phyloP scores from a whole-genome alignment of 1,284 basidiomycete species.

The Ustilago hordei region DNA sequence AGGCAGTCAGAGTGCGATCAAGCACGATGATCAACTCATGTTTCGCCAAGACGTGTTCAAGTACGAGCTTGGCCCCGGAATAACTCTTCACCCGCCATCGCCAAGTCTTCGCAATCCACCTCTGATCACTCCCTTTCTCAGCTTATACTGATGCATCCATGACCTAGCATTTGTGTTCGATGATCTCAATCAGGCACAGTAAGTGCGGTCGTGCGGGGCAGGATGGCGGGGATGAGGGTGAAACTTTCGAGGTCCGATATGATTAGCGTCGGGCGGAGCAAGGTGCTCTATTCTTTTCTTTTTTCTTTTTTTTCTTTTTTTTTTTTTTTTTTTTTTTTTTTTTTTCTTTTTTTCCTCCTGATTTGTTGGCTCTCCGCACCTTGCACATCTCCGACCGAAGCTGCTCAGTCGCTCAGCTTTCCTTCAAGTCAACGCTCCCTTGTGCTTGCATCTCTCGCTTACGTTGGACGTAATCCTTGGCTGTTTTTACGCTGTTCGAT shows the following conservation, averaged over 20 bases:
- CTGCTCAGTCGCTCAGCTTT: neutral
- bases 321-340: too few relatives aligned
- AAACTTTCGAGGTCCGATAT: conserved; percentile 7
- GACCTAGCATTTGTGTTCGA: neutral
- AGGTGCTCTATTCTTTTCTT: neutral
- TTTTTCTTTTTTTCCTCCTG: neutral
- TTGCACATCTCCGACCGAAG: neutral
- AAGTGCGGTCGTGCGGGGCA: neutral
- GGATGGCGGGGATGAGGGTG: neutral
- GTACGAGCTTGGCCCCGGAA: conserved; percentile 8
- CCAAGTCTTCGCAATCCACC: neutral
- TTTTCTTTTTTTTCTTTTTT: neutral
- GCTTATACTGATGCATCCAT: neutral
- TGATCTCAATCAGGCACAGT: neutral
- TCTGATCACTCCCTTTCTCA: neutral
- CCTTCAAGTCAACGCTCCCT: neutral
- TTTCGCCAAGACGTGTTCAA: conserved; percentile 16
- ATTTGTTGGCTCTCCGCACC: neutral
- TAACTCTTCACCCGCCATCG: conserved; percentile 12
- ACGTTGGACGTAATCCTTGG: conserved; percentile 11
- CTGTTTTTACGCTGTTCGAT: conserved; percentile 5
- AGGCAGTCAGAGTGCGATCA: neutral
- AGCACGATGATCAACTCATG: neutral
- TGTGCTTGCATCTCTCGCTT: conserved; percentile 1
- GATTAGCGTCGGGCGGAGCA: conserved; percentile 13